phyloP scores from a whole-genome alignment of 2,329 filamentous ascomycete species.

The Trichoderma semiorbis region DNA sequence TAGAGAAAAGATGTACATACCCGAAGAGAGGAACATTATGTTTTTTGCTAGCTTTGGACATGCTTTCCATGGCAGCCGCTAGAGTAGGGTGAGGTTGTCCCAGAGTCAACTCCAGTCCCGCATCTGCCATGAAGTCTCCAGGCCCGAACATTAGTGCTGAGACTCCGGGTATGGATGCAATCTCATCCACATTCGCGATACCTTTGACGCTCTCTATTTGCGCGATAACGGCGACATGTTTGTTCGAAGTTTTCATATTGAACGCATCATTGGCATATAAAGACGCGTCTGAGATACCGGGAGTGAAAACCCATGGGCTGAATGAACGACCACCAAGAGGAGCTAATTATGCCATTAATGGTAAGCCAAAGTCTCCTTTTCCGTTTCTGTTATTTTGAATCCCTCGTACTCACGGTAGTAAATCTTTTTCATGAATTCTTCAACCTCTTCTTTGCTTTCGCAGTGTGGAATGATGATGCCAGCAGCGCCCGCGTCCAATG shows the following conservation, averaged over 20 bases:
- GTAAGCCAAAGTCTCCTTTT: background rate
- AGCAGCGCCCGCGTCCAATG: conserved; percentile 7
- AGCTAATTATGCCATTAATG: background rate
- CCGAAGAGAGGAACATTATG: background rate
- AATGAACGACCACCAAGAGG: conserved; percentile 5
- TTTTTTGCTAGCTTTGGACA: conserved; percentile 5
- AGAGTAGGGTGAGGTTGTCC: conserved; percentile 5
- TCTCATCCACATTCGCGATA: background rate
- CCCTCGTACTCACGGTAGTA: background rate
- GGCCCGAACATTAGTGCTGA: conserved; percentile 12
- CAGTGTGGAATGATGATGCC: conserved; percentile 7
- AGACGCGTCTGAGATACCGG: conserved; percentile 9
- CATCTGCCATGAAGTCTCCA: conserved; percentile 5
- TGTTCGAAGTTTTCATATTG: conserved; percentile 7
- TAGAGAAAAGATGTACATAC: background rate
- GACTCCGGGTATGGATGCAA: conserved; percentile 4
- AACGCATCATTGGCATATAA: conserved; percentile 7
- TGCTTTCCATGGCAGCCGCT: background rate
- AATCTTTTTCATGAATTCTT: background rate
- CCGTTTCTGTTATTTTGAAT: background rate
- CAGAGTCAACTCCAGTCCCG: background rate
- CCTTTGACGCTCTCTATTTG: conserved; percentile 13
- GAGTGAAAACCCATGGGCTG: conserved; percentile 14
- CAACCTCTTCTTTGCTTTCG: conserved; percentile 3
- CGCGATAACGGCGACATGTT: background rate